These are phyloP conservation scores for Pinguiococcus pyrenoidosus DNA, from an alignment of 108 stramenopile genomes.

Conservation along the genomic window DNA sequence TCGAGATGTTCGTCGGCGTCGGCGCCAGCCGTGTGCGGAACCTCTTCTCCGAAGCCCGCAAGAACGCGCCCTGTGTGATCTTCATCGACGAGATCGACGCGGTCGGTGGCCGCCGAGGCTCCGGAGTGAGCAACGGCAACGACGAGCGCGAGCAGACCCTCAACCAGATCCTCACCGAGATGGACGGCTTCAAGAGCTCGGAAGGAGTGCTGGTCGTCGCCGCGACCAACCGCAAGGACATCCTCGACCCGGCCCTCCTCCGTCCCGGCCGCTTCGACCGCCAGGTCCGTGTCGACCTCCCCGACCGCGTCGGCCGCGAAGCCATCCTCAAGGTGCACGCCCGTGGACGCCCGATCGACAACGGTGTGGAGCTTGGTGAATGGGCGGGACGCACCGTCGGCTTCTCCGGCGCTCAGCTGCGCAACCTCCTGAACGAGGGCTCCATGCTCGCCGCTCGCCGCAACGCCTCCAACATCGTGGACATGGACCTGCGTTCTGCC, in stretches of 20 bases:
- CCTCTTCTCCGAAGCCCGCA: slow-evolving; percentile 30
- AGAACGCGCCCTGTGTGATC: slow-evolving; percentile 54
- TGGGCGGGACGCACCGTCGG: slow-evolving; percentile 38
- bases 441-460: slow-evolving; percentile 37
- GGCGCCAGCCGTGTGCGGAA: slow-evolving; percentile 59
- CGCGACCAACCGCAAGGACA: slow-evolving; percentile 52
- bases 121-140: slow-evolving; percentile 51
- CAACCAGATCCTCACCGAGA: slow-evolving; percentile 47
- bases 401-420: slow-evolving; percentile 38
- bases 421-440: slow-evolving; percentile 42
- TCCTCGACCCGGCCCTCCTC: slow-evolving; percentile 82
- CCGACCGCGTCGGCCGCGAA: slow-evolving; percentile 31
- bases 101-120: slow-evolving; percentile 64
- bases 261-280: slow-evolving; percentile 93
- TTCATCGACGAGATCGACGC: slow-evolving; percentile 97
- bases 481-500: neutral
- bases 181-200: slow-evolving; percentile 42
- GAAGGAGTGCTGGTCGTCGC: slow-evolving; percentile 42
- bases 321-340: slow-evolving; percentile 43
- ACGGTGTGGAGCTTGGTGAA: slow-evolving; percentile 40
- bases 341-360: slow-evolving; percentile 32
- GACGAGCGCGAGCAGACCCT: slow-evolving; percentile 48
- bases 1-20: slow-evolving; percentile 85
- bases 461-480: neutral
- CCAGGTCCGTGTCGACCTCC: slow-evolving; percentile 34